Percentiles rank a stretch among this genome's conserved stretches.
These are phyloP conservation scores for Thielaviopsis cerberus DNA, from an alignment of 2,329 filamentous ascomycete species.

Conservation along the genomic window DNA sequence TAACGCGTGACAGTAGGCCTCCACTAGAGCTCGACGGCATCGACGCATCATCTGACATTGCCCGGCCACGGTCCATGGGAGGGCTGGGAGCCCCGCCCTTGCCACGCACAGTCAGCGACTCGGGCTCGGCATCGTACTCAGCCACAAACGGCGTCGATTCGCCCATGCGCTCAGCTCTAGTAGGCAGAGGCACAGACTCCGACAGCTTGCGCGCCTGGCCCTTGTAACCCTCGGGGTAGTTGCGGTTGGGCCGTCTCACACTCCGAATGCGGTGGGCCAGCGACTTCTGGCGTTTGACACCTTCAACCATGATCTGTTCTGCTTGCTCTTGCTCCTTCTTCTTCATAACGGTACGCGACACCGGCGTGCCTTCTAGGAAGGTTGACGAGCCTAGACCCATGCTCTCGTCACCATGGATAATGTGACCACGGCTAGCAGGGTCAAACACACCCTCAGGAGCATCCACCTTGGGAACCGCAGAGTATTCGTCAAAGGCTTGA, in stretches of 20 bases:
- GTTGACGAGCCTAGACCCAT: slow-evolving; percentile 82
- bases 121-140: slow-evolving; percentile 47
- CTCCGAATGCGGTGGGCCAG: slow-evolving; percentile 79
- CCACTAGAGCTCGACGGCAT: slow-evolving; percentile 25
- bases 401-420: slow-evolving; percentile 68
- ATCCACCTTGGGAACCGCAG: slow-evolving; percentile 22
- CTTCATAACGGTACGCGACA: slow-evolving; percentile 60
- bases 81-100: slow-evolving; percentile 16
- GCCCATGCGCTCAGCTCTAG: slow-evolving; percentile 9
- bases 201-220: slow-evolving; percentile 23
- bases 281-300: slow-evolving; percentile 79
- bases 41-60: slow-evolving; percentile 7
- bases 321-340: slow-evolving; percentile 52
- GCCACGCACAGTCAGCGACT: slow-evolving; percentile 29
- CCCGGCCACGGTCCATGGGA: slow-evolving; percentile 5
- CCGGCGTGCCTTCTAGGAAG: slow-evolving; percentile 85
- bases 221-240: slow-evolving; percentile 21
- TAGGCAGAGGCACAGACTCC: slow-evolving; percentile 17
- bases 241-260: slow-evolving; percentile 39
- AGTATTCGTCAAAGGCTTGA: slow-evolving; percentile 77
- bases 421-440: slow-evolving; percentile 44
- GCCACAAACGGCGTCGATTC: slow-evolving; percentile 7
- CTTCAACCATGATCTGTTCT: slow-evolving; percentile 33
- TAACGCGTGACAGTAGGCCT: slow-evolving; percentile 61
- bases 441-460: slow-evolving; percentile 36